A percentile compares a stretch with the other conserved stretches of the same genome.
Evolutionary conservation across 305 asterid species (phyloP).

Genomic region (Fraxinus nigra): DNA sequence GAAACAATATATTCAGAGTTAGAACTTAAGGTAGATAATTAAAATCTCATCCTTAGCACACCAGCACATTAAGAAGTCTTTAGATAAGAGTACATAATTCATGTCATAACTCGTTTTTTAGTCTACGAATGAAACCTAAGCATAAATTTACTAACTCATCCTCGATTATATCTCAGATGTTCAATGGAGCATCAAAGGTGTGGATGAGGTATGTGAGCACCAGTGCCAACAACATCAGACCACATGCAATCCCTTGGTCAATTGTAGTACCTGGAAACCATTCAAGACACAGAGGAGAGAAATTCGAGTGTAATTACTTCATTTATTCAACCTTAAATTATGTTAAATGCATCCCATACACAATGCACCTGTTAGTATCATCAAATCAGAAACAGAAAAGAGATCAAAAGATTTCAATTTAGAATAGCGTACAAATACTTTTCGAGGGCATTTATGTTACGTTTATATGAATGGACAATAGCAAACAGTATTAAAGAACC

Average conservation of each 20-base stretch:
- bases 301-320: not conserved
- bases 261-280: conserved; percentile 52
- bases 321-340: not conserved
- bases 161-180: conserved; percentile 22
- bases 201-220: conserved; percentile 68
- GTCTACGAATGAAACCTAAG: conserved; percentile 22
- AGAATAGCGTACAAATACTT: not conserved
- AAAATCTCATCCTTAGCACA: conserved; percentile 15
- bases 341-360: not conserved
- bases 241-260: conserved; percentile 71
- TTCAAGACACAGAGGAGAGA: not conserved
- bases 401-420: not conserved
- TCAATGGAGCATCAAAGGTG: conserved; percentile 40
- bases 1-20: not conserved
- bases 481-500: not conserved
- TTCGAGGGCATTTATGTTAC: not conserved
- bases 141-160: conserved; percentile 14
- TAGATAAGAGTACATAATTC: conserved; percentile 5
- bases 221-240: conserved; percentile 62
- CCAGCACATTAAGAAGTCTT: conserved; percentile 3
- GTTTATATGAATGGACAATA: not conserved
- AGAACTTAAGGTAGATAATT: not conserved
- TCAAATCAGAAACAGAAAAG: not conserved
- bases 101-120: conserved; percentile 5
- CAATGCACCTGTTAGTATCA: not conserved